Evolutionary conservation across 2,329 filamentous ascomycete genomes (phyloP).

Genomic region (Pyricularia pennisetigena): DNA sequence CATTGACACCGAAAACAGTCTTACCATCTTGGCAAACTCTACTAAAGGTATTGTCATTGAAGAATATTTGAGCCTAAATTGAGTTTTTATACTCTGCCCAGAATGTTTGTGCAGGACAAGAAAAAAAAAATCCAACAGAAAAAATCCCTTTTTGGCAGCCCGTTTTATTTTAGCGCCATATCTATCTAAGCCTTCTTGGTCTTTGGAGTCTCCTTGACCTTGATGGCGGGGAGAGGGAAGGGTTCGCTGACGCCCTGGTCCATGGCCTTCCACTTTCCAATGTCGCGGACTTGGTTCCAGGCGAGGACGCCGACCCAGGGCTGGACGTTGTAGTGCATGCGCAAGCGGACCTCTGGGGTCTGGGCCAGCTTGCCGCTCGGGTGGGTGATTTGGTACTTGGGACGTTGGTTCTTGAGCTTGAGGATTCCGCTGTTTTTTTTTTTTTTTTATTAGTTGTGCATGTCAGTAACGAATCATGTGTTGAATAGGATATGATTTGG

Average conservation of each 20-base stretch:
- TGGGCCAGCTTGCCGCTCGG: slow-evolving; percentile 70
- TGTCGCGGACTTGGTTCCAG: slow-evolving; percentile 57
- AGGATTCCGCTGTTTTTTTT: slow-evolving; percentile 52
- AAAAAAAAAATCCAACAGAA: neutral
- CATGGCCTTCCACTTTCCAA: slow-evolving; percentile 55
- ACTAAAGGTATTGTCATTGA: neutral
- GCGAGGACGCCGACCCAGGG: slow-evolving; percentile 87
- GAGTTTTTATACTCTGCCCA: neutral
- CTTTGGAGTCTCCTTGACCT: slow-evolving; percentile 37
- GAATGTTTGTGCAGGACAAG: neutral
- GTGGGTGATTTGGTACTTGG: slow-evolving; percentile 97
- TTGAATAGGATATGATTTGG: too few species aligned
- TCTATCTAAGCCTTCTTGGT: neutral
- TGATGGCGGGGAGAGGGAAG: slow-evolving; percentile 58
- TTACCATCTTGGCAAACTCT: neutral
- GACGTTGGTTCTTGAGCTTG: slow-evolving; percentile 71
- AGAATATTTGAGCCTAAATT: neutral
- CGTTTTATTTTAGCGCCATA: neutral
- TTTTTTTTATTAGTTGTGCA: too few species aligned
- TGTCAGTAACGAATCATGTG: neutral
- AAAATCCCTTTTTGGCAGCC: neutral
- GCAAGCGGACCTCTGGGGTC: slow-evolving; percentile 63
- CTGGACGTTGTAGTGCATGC: slow-evolving; percentile 92
- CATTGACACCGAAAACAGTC: neutral
- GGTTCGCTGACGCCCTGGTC: slow-evolving; percentile 52